phyloP scores from a whole-genome alignment of 495 filamentous ascomycete species.

The Poronia punctata region DNA sequence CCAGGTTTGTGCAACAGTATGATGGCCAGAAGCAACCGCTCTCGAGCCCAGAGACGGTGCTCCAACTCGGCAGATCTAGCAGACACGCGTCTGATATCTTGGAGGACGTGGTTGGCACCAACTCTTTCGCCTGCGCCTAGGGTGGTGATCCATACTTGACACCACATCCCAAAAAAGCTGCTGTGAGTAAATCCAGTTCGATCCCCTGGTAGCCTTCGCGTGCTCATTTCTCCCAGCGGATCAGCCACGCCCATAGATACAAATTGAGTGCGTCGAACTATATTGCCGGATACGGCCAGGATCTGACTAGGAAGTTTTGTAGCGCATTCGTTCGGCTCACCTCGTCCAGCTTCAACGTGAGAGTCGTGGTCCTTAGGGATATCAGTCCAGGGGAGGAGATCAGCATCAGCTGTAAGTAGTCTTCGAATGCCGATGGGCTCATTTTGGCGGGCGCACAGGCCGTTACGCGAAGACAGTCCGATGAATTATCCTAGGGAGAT shows the following conservation, averaged over 20 bases:
- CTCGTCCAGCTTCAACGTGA: constrained; percentile 24
- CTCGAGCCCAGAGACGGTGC: constrained; percentile 22
- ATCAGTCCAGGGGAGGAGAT: constrained; percentile 38
- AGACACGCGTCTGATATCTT: constrained; percentile 24
- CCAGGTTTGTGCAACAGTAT: constrained; percentile 18
- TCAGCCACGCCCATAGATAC: constrained; percentile 37
- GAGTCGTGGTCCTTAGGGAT: constrained; percentile 26
- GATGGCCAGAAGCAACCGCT: constrained; percentile 28
- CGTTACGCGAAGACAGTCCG: constrained; percentile 21
- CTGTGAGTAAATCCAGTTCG: constrained; percentile 17
- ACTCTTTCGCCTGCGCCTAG: constrained; percentile 28
- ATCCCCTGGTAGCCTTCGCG: no score
- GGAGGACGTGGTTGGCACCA: constrained; percentile 36
- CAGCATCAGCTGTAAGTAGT: constrained; percentile 29
- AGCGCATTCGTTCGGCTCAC: constrained; percentile 31
- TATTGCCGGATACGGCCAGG: background rate
- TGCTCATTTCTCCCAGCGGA: constrained; percentile 24
- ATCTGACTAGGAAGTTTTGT: constrained; percentile 16
- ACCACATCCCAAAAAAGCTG: constrained; percentile 30
- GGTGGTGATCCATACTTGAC: constrained; percentile 28
- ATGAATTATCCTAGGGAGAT: constrained; percentile 22
- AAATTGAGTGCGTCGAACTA: constrained; percentile 23
- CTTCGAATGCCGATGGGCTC: background rate
- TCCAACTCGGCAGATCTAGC: constrained; percentile 26
- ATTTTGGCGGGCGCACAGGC: background rate